Evolutionary conservation across 768 basidiomycete genomes (phyloP).

Genomic region (Paxillus ammoniavirescens): DNA sequence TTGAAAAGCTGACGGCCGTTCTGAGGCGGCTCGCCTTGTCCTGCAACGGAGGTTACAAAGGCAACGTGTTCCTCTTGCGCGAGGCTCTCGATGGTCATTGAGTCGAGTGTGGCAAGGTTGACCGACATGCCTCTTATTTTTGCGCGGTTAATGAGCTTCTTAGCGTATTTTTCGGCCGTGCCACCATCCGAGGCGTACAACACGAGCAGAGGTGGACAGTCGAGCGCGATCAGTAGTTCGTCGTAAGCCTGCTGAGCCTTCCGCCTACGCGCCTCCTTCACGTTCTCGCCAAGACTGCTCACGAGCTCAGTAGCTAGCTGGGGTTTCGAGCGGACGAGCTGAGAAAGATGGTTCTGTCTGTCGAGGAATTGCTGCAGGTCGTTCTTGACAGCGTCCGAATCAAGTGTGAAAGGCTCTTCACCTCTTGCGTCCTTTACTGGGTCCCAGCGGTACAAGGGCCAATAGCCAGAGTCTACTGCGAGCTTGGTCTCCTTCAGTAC

Average conservation of each 20-base stretch:
- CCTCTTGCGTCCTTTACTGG: conserved; percentile 75
- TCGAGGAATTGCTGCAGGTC: conserved; percentile 94
- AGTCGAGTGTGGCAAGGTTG: conserved; percentile 77
- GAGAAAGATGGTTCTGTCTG: conserved; percentile 93
- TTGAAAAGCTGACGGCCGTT: conserved; percentile 92
- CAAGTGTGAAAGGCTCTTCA: conserved; percentile 86
- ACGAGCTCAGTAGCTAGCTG: conserved; percentile 81
- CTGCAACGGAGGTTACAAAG: conserved; percentile 90
- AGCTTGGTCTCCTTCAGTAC: conserved; percentile 97
- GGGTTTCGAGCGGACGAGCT: conserved; percentile 81
- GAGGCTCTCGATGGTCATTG: conserved; percentile 71
- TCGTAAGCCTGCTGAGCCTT: conserved; percentile 84
- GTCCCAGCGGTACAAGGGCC: conserved; percentile 99
- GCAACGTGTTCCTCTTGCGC: conserved; percentile 72
- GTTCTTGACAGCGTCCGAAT: conserved; percentile 91
- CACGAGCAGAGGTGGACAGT: conserved; percentile 84
- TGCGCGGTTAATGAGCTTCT: conserved; percentile 78
- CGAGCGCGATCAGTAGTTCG: conserved; percentile 77
- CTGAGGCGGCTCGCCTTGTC: conserved; percentile 97
- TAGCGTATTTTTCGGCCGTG: conserved; percentile 93
- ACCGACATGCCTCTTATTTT: conserved; percentile 81
- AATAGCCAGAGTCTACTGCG: conserved; percentile 94
- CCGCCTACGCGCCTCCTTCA: conserved; percentile 79
- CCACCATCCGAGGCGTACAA: conserved; percentile 97
- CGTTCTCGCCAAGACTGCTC: conserved; percentile 76